Conservation (phyloP, 192 early-diverging fungal genomes). For the Thoreauomyces humboldtii region DNA sequence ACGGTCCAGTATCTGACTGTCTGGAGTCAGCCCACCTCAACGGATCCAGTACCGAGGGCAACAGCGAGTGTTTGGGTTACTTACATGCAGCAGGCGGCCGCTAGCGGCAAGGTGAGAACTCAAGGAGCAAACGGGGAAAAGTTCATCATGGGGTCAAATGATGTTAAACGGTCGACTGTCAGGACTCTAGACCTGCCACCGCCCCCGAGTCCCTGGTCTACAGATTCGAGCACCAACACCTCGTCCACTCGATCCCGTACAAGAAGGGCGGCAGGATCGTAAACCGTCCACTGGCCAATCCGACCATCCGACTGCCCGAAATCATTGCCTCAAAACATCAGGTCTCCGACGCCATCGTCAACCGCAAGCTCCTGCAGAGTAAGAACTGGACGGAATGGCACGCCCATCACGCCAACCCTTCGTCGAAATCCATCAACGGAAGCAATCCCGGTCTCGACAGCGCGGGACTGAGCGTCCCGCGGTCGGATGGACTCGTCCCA, state of each 20-base stretch:
- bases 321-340: slow-evolving; percentile 26
- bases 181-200: background rate
- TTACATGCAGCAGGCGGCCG: slow-evolving; percentile 15
- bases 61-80: slow-evolving; percentile 41
- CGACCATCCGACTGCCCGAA: slow-evolving; percentile 29
- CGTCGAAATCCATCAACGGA: background rate
- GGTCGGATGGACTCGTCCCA: too few species aligned
- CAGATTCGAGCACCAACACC: slow-evolving; percentile 37
- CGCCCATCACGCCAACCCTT: background rate
- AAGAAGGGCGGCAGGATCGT: background rate
- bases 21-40: slow-evolving; percentile 35
- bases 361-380: slow-evolving; percentile 5
- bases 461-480: too few species aligned
- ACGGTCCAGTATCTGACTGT: slow-evolving; percentile 31
- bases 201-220: slow-evolving; percentile 20
- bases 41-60: slow-evolving; percentile 34
- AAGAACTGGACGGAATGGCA: background rate
- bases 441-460: too few species aligned
- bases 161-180: too few species aligned
- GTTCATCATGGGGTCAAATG: too few species aligned
- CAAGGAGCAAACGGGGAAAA: too few species aligned
- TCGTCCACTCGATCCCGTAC: slow-evolving; percentile 22
- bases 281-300: background rate
- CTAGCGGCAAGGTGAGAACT: too few species aligned
- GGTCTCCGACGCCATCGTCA: slow-evolving; percentile 22